These are phyloP conservation scores for Cladosporium colombiae DNA, from an alignment of 2,329 filamentous ascomycete genomes.

Conservation along the genomic window DNA sequence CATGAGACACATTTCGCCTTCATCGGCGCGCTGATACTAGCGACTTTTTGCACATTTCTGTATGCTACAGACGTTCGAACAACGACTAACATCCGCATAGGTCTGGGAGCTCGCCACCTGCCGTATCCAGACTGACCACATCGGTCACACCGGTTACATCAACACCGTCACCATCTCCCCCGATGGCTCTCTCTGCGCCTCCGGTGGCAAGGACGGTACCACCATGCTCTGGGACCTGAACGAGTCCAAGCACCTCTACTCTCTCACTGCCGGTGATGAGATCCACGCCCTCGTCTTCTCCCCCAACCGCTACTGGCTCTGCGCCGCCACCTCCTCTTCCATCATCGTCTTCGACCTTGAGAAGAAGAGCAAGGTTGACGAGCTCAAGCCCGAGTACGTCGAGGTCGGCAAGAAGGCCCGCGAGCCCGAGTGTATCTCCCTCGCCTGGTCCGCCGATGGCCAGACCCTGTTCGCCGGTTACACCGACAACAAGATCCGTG, in stretches of 20 bases:
- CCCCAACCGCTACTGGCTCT: slow-evolving; percentile 99
- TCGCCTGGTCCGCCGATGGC: slow-evolving; percentile 97
- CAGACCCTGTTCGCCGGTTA: slow-evolving; percentile 99
- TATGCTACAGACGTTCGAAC: not conserved
- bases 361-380: slow-evolving; percentile 99
- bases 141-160: slow-evolving; percentile 99
- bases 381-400: slow-evolving; percentile 98
- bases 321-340: slow-evolving; percentile 92
- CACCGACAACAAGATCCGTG: slow-evolving; percentile 99
- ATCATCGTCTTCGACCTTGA: slow-evolving; percentile 99
- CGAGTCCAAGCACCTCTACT: slow-evolving; percentile 99
- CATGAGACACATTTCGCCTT: slow-evolving; percentile 85
- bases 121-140: slow-evolving; percentile 99
- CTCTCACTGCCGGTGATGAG: slow-evolving; percentile 98
- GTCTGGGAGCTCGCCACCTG: slow-evolving; percentile 99
- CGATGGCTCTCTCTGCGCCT: slow-evolving; percentile 97
- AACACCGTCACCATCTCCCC: slow-evolving; percentile 99
- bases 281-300: slow-evolving; percentile 99
- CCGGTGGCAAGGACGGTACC: slow-evolving; percentile 98
- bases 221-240: slow-evolving; percentile 99
- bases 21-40: slow-evolving; percentile 79
- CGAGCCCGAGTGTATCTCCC: slow-evolving; percentile 95
- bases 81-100: slow-evolving; percentile 49
- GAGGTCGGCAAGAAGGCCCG: slow-evolving; percentile 98
- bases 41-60: slow-evolving; percentile 18